Conservation (phyloP, 2,329 filamentous ascomycete species). For the Cyanodermella asteris region DNA sequence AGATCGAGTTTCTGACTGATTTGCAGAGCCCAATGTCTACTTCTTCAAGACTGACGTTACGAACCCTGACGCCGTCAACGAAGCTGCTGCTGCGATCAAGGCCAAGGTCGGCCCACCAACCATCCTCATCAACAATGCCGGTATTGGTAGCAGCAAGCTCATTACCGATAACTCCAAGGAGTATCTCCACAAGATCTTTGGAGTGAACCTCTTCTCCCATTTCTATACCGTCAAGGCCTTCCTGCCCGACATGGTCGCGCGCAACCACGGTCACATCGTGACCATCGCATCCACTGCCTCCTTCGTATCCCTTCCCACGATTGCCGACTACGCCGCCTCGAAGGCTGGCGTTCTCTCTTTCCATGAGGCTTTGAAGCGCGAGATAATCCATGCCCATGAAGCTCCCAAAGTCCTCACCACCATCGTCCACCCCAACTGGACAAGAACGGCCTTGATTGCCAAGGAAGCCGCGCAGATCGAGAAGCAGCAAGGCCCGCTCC, state of each 20-base stretch:
- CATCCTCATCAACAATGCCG: conserved; percentile 52
- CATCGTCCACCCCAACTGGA: conserved; percentile 42
- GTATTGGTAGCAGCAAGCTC: conserved; percentile 37
- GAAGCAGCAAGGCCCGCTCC: too few species aligned
- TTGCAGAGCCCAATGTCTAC: conserved; percentile 31
- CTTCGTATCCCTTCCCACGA: conserved; percentile 36
- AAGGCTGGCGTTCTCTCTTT: conserved; percentile 47
- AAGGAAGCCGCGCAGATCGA: too few species aligned
- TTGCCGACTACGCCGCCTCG: conserved; percentile 45
- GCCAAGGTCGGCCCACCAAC: conserved; percentile 40
- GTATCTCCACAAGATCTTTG: conserved; percentile 45
- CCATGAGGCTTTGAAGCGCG: conserved; percentile 35
- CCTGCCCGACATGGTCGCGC: conserved; percentile 38
- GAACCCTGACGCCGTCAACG: conserved; percentile 29
- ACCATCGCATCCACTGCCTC: conserved; percentile 45
- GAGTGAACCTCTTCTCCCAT: conserved; percentile 47
- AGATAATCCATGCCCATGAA: conserved; percentile 30
- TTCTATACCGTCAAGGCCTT: conserved; percentile 47
- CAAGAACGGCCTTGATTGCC: conserved; percentile 38
- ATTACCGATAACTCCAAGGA: conserved; percentile 36
- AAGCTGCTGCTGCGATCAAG: conserved; percentile 31
- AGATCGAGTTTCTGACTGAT: conserved; percentile 6
- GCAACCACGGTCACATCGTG: conserved; percentile 51
- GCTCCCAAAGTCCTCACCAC: conserved; percentile 44
- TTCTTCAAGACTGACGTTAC: conserved; percentile 53